These are phyloP conservation scores for Trichoderma harzianum DNA, from an alignment of 2,329 filamentous ascomycete genomes.

Conservation along the genomic window DNA sequence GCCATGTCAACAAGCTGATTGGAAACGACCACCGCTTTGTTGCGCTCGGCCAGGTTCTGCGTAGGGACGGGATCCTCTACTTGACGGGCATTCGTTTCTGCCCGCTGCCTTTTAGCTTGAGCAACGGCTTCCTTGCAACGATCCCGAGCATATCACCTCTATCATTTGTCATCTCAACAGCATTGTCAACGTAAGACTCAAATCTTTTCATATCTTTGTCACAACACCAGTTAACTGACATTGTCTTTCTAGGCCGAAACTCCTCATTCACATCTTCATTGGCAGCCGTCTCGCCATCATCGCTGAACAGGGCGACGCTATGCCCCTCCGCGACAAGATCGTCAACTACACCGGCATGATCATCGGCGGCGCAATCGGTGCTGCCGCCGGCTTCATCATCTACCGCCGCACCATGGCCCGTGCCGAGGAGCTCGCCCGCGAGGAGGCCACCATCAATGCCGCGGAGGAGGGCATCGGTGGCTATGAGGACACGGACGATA, in stretches of 20 bases:
- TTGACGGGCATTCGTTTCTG: constrained; percentile 90
- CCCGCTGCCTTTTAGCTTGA: constrained; percentile 86
- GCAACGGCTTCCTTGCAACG: constrained; percentile 90
- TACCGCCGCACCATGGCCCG: constrained; percentile 69
- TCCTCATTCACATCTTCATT: constrained; percentile 90
- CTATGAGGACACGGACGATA: constrained; percentile 46
- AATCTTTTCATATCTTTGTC: not conserved
- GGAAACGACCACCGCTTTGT: constrained; percentile 83
- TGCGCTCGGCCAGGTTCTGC: constrained; percentile 80
- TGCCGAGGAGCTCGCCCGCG: constrained; percentile 54
- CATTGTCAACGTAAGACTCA: constrained; percentile 58
- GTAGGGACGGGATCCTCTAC: constrained; percentile 84
- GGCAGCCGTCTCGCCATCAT: constrained; percentile 78
- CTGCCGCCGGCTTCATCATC: constrained; percentile 77
- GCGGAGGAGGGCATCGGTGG: constrained; percentile 34
- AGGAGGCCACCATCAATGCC: constrained; percentile 36
- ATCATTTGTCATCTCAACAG: constrained; percentile 77
- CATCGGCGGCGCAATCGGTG: constrained; percentile 67
- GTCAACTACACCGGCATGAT: constrained; percentile 82
- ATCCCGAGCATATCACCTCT: constrained; percentile 80
- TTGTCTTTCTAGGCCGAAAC: constrained; percentile 61
- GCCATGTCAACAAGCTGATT: constrained; percentile 76
- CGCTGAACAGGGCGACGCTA: constrained; percentile 77
- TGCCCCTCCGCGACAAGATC: constrained; percentile 73
- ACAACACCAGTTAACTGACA: not conserved